These are phyloP conservation scores for Lactifluus echinatus DNA, from an alignment of 768 basidiomycete species.

Conservation along the genomic window DNA sequence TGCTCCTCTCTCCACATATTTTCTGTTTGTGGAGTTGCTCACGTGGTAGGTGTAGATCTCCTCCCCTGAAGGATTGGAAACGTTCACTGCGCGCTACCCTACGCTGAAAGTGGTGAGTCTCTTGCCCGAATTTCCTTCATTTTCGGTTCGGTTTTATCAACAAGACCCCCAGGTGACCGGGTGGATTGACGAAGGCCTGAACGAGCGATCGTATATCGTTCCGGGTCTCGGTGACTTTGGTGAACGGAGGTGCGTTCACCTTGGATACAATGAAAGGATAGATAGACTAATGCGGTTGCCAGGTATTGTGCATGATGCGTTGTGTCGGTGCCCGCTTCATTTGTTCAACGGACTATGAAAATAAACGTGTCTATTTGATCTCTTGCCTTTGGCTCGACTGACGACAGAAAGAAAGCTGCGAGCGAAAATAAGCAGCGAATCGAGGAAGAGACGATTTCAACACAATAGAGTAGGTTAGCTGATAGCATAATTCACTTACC, in stretches of 20 bases:
- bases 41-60: conserved; percentile 51
- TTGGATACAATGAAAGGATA: too few species aligned
- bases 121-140: neutral
- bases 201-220: conserved; percentile 85
- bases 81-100: conserved; percentile 71
- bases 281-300: neutral
- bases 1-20: conserved; percentile 12
- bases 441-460: too few species aligned
- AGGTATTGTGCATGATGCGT: conserved; percentile 18
- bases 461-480: too few species aligned
- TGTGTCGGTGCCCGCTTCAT: neutral
- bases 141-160: neutral
- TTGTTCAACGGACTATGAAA: neutral
- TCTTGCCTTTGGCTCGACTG: too few species aligned
- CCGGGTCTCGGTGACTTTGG: conserved; percentile 98
- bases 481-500: too few species aligned
- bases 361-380: neutral
- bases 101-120: conserved; percentile 60
- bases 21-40: neutral
- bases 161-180: conserved; percentile 62
- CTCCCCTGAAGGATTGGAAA: conserved; percentile 80
- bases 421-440: too few species aligned
- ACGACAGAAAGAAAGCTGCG: too few species aligned
- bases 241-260: conserved; percentile 57
- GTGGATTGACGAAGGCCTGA: conserved; percentile 90